Conservation (phyloP, 345 rosid species). For the Euphorbia lathyris region DNA sequence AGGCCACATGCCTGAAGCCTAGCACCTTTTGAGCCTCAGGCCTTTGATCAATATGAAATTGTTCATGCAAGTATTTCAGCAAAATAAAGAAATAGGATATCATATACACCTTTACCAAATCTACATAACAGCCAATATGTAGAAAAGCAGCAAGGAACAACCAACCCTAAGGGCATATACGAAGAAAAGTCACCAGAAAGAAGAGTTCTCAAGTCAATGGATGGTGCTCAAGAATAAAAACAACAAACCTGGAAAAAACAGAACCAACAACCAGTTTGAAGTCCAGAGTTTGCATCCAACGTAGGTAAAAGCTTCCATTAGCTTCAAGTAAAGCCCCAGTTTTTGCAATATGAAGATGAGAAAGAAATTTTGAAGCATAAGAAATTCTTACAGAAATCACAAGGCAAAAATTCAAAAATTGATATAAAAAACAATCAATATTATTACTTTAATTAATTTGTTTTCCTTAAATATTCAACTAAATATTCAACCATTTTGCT, state of each 20-base stretch:
- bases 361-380: conserved; percentile 19
- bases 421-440: neutral
- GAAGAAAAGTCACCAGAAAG: neutral
- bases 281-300: conserved; percentile 35
- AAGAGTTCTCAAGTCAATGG: neutral
- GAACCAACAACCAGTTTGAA: conserved; percentile 30
- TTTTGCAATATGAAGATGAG: conserved; percentile 18
- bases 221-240: conserved; percentile 9
- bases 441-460: neutral
- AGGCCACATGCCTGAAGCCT: too few species aligned
- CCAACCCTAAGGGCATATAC: neutral
- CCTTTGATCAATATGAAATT: too few species aligned
- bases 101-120: neutral
- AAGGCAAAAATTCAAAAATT: conserved; percentile 10
- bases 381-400: conserved; percentile 6
- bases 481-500: too few species aligned
- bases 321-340: conserved; percentile 23
- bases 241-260: conserved; percentile 37
- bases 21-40: too few species aligned
- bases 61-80: neutral
- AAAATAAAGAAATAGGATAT: neutral
- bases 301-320: conserved; percentile 25
- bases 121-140: neutral
- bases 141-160: neutral
- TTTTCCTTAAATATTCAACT: too few species aligned